Percentiles rank a stretch among this genome's conserved stretches.
These are phyloP conservation scores for Incumbomyces delicatus DNA, from an alignment of 2,329 filamentous ascomycete genomes.

Conservation along the genomic window DNA sequence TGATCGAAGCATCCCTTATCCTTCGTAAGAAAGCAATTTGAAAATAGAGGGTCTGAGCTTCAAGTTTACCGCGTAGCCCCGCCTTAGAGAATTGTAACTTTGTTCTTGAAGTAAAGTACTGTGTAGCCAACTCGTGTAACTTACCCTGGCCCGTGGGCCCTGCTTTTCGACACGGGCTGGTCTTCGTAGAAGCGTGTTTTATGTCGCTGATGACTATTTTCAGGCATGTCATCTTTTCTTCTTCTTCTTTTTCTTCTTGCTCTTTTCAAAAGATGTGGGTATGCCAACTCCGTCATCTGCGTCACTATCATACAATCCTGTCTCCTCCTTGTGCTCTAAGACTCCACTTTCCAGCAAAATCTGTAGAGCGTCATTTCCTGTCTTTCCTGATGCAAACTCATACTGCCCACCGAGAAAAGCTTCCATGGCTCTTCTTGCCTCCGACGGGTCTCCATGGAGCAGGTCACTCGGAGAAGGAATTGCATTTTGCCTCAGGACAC, in stretches of 20 bases:
- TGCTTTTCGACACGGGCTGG: too few relatives aligned
- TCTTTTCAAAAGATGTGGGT: not conserved
- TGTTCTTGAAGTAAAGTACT: too few relatives aligned
- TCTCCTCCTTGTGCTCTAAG: not conserved
- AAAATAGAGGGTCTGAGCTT: too few relatives aligned
- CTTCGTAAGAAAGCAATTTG: too few relatives aligned
- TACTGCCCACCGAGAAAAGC: not conserved
- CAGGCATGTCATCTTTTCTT: not conserved
- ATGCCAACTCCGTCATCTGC: not conserved
- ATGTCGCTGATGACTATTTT: too few relatives aligned
- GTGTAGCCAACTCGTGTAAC: too few relatives aligned
- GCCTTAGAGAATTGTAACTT: too few relatives aligned
- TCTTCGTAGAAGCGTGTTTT: too few relatives aligned
- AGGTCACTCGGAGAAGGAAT: not conserved
- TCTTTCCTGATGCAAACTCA: not conserved
- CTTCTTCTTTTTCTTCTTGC: slow-evolving; percentile 1
- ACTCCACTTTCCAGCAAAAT: not conserved
- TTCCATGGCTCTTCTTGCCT: not conserved
- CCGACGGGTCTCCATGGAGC: not conserved
- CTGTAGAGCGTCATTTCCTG: not conserved
- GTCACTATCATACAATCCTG: not conserved
- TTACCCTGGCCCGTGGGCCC: too few relatives aligned
- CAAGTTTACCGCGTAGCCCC: too few relatives aligned
- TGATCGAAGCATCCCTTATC: too few relatives aligned
- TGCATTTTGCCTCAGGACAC: not conserved